A percentile compares a stretch with the other conserved stretches of the same genome.
Conservation (phyloP, 2,329 filamentous ascomycete species). For the Colletotrichum noveboracense region DNA sequence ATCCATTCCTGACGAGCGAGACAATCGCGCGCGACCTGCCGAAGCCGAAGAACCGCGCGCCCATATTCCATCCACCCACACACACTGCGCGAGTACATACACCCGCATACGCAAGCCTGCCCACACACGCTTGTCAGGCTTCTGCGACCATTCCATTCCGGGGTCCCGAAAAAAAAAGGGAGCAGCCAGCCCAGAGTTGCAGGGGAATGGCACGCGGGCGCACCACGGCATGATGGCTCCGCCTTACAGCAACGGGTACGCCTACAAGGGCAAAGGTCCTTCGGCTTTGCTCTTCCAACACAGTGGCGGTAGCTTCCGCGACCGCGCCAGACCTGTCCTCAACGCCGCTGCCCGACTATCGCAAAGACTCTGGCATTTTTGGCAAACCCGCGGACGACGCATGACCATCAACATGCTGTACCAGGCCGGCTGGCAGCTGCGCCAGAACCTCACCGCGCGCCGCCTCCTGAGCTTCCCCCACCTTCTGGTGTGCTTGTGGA, state of each 20-base stretch:
- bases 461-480: slow-evolving; percentile 69
- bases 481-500: slow-evolving; percentile 74
- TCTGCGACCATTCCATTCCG: slow-evolving; percentile 10
- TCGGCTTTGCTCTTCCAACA: slow-evolving; percentile 12
- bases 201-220: slow-evolving; percentile 31
- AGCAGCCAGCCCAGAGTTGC: background rate
- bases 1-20: background rate
- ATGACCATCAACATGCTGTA: slow-evolving; percentile 7
- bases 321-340: slow-evolving; percentile 12
- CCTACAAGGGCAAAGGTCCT: slow-evolving; percentile 7
- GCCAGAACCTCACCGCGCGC: slow-evolving; percentile 52
- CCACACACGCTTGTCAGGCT: background rate
- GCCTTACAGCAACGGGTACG: slow-evolving; percentile 39
- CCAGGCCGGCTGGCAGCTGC: slow-evolving; percentile 31
- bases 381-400: slow-evolving; percentile 15
- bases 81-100: background rate
- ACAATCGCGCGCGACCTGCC: slow-evolving; percentile 11
- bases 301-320: slow-evolving; percentile 24
- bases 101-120: slow-evolving; percentile 4
- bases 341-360: background rate
- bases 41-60: background rate
- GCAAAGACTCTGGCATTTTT: slow-evolving; percentile 9
- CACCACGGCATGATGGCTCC: slow-evolving; percentile 31
- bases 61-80: background rate
- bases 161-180: slow-evolving; percentile 5